These are phyloP conservation scores for Globisporangium abappressorium DNA, from an alignment of 352 stramenopile genomes.

Conservation along the genomic window DNA sequence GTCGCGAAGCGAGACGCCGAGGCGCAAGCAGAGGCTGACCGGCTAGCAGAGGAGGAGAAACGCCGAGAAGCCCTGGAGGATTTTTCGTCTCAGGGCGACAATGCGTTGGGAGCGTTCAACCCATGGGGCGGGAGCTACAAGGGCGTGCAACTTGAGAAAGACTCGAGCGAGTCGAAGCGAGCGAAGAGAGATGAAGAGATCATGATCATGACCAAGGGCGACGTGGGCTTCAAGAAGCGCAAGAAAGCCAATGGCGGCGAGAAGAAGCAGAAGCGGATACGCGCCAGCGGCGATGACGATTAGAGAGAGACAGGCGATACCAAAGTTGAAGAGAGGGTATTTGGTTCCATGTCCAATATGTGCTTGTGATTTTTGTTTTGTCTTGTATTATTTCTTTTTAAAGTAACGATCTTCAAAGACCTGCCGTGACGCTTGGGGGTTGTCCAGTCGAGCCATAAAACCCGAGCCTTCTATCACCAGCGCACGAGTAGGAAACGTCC, in stretches of 20 bases:
- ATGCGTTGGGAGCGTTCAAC: constrained; percentile 78
- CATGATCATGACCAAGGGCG: constrained; percentile 42
- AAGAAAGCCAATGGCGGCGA: constrained; percentile 17
- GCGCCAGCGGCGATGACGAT: constrained; percentile 54
- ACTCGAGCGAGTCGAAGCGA: constrained; percentile 16
- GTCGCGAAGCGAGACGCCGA: constrained; percentile 46
- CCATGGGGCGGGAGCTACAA: constrained; percentile 85
- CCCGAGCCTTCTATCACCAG: neutral
- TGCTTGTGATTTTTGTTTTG: constrained; percentile 7
- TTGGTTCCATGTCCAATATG: neutral
- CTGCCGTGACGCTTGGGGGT: neutral
- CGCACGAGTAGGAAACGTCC: neutral
- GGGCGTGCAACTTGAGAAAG: constrained; percentile 61
- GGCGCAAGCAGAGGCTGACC: constrained; percentile 36
- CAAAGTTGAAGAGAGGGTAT: constrained; percentile 6
- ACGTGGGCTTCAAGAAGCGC: constrained; percentile 79
- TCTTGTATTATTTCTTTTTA: constrained; percentile 18
- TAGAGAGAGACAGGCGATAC: constrained; percentile 1
- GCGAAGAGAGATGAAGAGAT: constrained; percentile 44
- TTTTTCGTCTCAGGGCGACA: constrained; percentile 60
- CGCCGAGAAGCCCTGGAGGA: constrained; percentile 60
- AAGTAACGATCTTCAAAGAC: constrained; percentile 18
- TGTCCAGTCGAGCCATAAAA: neutral
- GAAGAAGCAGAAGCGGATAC: constrained; percentile 72
- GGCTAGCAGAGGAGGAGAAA: constrained; percentile 46